Evolutionary conservation across 495 filamentous ascomycete genomes (phyloP), one percentile per base, ranked within the genome.

Genomic region (Penicillium samsonianum): DNA sequence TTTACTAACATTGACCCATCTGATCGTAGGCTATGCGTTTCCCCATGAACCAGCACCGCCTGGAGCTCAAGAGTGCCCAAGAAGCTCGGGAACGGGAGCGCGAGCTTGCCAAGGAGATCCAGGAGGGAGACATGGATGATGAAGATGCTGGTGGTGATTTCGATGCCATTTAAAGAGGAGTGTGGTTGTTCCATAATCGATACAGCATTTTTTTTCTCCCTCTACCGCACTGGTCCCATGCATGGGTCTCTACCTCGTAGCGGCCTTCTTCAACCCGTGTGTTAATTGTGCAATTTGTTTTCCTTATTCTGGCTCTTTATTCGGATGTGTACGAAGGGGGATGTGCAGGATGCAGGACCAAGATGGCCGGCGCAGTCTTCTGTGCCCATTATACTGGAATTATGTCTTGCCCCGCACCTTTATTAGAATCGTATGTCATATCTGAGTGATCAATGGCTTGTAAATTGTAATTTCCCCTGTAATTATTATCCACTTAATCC

Each of bases 21-120:
- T 9, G 4, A 41, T 45, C 37, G 25, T 17, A 96, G 91, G 93
- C 94, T 22, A 98, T 98, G 94, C 82, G 95, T 16, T 98, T 96
- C 78, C 94, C 94, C 9, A 96, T 97, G 93, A 97, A 98, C 76
- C 92, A 96, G 77, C 93, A 98, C 76, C 83, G 94, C n/a, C 80
- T 96, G 28, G 94, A 98, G 75, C 79, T 98, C 49, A 96, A 96
- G 86, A 98, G 94, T 67, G 94, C 95, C 3, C 92, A 96, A 73
- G 94, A 98, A 75, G 94, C 94, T 19, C 85, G 94, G 41, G 94
- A 98, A 76, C 83, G 94, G 40, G 94, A 98, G 78, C 81, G 95
- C 26, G 94, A 98, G 72, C 80, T 98, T 75, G 94, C 93, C 46
- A 98, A 98, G 83, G 94, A 98, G 82, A 98, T 98, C 65, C 90